Evolutionary conservation across 495 filamentous ascomycete species (phyloP).

Genomic region (Hypoxylon intermedium): DNA sequence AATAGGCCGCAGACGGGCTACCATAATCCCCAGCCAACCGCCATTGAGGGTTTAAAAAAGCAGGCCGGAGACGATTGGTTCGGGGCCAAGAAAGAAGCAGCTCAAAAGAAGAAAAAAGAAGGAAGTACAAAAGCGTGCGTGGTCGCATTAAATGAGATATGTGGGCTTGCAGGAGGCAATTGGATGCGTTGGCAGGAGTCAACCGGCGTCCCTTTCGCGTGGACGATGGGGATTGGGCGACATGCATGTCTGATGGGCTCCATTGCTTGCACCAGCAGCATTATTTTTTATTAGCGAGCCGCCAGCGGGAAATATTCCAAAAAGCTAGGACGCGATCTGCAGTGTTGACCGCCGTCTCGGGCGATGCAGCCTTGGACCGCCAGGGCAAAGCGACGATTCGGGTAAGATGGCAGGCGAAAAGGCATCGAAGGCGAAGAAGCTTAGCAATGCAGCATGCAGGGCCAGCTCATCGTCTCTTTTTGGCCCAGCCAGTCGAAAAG

Average conservation of each 20-base stretch:
- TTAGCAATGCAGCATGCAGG: slow-evolving; percentile 38
- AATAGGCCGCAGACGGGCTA: slow-evolving; percentile 32
- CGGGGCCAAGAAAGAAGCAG: slow-evolving; percentile 5
- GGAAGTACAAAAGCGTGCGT: slow-evolving; percentile 35
- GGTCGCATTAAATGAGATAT: slow-evolving; percentile 40
- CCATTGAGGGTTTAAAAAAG: slow-evolving; percentile 2
- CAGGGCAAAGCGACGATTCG: slow-evolving; percentile 33
- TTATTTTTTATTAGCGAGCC: slow-evolving; percentile 37
- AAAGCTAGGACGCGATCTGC: slow-evolving; percentile 35
- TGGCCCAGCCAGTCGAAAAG: slow-evolving; percentile 23
- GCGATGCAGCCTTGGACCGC: slow-evolving; percentile 36
- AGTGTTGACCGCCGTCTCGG: slow-evolving; percentile 37
- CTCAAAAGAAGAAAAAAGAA: slow-evolving; percentile 16
- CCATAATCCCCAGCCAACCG: slow-evolving; percentile 31
- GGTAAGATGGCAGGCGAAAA: slow-evolving; percentile 25
- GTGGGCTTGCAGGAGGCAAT: slow-evolving; percentile 38
- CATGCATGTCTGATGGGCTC: slow-evolving; percentile 35
- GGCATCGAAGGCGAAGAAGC: slow-evolving; percentile 35
- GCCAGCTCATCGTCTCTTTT: slow-evolving; percentile 36
- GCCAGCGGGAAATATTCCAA: slow-evolving; percentile 39
- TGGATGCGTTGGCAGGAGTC: slow-evolving; percentile 39
- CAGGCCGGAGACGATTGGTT: slow-evolving; percentile 24
- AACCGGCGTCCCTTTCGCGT: slow-evolving; percentile 29
- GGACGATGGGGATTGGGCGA: slow-evolving; percentile 42
- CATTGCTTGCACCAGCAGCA: slow-evolving; percentile 11